A percentile compares a stretch with the other conserved stretches of the same genome.
phyloP scores from a whole-genome alignment of 139 green algal species.

The Auxenochlorella protothecoides region DNA sequence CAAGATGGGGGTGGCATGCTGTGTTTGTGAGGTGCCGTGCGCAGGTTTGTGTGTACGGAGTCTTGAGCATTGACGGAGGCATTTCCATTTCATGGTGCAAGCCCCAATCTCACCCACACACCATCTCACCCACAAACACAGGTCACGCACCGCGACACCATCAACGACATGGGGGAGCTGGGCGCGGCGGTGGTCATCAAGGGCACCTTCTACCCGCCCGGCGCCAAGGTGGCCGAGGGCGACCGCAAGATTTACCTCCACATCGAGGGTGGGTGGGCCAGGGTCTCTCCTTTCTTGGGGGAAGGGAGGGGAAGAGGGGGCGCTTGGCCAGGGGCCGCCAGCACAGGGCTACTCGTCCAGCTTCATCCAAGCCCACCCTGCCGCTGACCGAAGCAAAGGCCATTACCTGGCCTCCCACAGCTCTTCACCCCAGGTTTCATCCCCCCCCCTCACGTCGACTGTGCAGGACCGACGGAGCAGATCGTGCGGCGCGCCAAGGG shows the following conservation, averaged over 20 bases:
- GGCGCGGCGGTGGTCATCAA: slow-evolving; percentile 80
- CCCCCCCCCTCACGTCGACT: neutral
- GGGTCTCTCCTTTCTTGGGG: too few relatives aligned
- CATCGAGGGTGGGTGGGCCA: slow-evolving; percentile 60
- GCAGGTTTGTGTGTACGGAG: too few relatives aligned
- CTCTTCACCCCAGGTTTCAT: neutral
- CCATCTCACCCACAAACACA: slow-evolving; percentile 16
- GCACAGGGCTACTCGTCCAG: too few relatives aligned
- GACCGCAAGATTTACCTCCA: slow-evolving; percentile 92
- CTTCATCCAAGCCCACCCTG: too few relatives aligned
- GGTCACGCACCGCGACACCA: slow-evolving; percentile 87
- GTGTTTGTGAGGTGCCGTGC: too few relatives aligned
- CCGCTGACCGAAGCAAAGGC: too few relatives aligned
- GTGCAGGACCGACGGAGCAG: slow-evolving; percentile 42
- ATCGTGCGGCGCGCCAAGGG: slow-evolving; percentile 66
- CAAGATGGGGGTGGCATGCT: too few relatives aligned
- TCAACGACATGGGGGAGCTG: slow-evolving; percentile 73
- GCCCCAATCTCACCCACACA: neutral
- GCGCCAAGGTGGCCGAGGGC: slow-evolving; percentile 39
- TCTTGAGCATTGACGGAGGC: too few relatives aligned
- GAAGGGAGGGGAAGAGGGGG: too few relatives aligned
- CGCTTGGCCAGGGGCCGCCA: too few relatives aligned
- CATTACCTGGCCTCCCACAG: too few relatives aligned
- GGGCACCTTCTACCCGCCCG: slow-evolving; percentile 59
- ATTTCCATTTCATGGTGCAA: too few relatives aligned